Conservation (phyloP, 2,329 filamentous ascomycete genomes). For the Didymella glomerata region DNA sequence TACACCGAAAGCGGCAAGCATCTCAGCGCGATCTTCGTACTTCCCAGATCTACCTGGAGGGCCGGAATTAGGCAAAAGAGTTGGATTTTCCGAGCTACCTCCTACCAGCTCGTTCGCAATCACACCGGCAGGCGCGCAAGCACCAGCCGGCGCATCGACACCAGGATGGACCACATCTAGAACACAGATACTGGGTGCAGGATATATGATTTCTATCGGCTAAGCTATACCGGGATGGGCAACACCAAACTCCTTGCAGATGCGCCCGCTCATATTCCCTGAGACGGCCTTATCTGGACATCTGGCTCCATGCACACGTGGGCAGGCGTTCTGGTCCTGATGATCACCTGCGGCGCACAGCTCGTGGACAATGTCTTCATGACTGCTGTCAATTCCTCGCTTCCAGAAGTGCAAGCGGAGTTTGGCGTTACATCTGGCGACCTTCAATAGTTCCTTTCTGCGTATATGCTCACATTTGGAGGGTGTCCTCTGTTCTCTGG, state of each 20-base stretch:
- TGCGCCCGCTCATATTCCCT: conserved; percentile 18
- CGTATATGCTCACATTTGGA: conserved; percentile 13
- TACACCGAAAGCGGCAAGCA: not conserved
- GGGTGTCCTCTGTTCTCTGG: not conserved
- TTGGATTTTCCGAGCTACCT: not conserved
- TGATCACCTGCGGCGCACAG: conserved; percentile 16
- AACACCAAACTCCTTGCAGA: conserved; percentile 18
- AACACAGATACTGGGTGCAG: not conserved
- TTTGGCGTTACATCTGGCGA: conserved; percentile 16
- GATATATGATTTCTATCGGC: not conserved
- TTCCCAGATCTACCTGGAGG: not conserved
- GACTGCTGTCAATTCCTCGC: conserved; percentile 19
- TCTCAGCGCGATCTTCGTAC: not conserved
- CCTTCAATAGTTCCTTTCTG: conserved; percentile 14
- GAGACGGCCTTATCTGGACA: conserved; percentile 17
- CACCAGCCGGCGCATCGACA: not conserved
- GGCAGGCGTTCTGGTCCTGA: conserved; percentile 9
- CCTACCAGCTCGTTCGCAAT: not conserved
- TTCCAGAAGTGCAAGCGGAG: conserved; percentile 17
- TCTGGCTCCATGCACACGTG: conserved; percentile 21
- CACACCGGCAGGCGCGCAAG: not conserved
- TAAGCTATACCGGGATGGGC: conserved; percentile 20
- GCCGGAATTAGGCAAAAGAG: not conserved
- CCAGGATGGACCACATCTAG: not conserved
- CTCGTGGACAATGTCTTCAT: conserved; percentile 21